Evolutionary conservation across 2,329 filamentous ascomycete genomes (phyloP).

Genomic region (Zelopaecilomyces penicillatus): DNA sequence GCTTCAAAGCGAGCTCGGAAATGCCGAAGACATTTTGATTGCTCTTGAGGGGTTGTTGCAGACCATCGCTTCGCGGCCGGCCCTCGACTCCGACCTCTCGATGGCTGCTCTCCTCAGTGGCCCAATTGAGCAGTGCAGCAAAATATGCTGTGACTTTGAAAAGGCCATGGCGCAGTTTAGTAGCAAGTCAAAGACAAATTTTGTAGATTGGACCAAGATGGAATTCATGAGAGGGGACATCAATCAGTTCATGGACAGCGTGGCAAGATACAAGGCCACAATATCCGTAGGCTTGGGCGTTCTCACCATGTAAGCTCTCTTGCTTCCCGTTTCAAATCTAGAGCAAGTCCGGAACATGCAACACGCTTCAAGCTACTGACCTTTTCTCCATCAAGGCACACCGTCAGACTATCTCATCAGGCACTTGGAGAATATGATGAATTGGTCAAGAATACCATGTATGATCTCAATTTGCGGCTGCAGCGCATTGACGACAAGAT

Average conservation of each 20-base stretch:
- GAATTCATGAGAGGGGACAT: slow-evolving; percentile 32
- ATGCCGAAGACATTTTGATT: no score
- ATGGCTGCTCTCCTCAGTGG: slow-evolving; percentile 24
- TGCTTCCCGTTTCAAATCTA: not conserved
- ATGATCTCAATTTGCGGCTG: slow-evolving; percentile 26
- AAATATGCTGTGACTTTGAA: slow-evolving; percentile 29
- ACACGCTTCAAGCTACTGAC: slow-evolving; percentile 3
- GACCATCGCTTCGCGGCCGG: not conserved
- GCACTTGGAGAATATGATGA: slow-evolving; percentile 29
- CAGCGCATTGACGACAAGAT: slow-evolving; percentile 28
- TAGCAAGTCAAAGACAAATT: slow-evolving; percentile 22
- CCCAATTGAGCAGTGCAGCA: slow-evolving; percentile 26
- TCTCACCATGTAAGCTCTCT: slow-evolving; percentile 25
- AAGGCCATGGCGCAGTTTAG: slow-evolving; percentile 25
- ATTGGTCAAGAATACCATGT: slow-evolving; percentile 28
- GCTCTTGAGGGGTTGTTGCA: no score
- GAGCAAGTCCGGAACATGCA: no score
- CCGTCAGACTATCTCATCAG: slow-evolving; percentile 21
- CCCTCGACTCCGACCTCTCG: slow-evolving; percentile 12
- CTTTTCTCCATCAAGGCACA: slow-evolving; percentile 16
- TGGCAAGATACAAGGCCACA: slow-evolving; percentile 30
- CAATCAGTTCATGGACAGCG: slow-evolving; percentile 29
- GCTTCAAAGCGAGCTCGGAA: no score
- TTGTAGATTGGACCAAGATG: slow-evolving; percentile 32
- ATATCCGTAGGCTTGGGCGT: slow-evolving; percentile 28